Conservation (phyloP, 148 eudicot genomes). For the Camellia granthamiana region DNA sequence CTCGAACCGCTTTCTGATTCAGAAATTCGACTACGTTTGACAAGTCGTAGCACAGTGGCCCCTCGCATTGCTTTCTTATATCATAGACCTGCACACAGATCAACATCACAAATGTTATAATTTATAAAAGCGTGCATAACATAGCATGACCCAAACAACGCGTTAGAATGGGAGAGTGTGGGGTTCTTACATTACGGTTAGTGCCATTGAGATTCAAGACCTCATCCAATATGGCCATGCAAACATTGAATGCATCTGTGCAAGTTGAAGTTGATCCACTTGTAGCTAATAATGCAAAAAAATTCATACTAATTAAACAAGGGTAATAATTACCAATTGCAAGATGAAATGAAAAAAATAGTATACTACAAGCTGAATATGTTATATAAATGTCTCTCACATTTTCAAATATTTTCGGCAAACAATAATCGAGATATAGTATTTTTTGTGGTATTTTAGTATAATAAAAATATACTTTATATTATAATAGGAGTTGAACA, state of each 20-base stretch:
- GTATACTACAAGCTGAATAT: not conserved
- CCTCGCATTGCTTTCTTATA: slow-evolving; percentile 68
- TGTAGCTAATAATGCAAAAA: slow-evolving; percentile 30
- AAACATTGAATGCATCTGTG: slow-evolving; percentile 41
- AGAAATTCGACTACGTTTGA: slow-evolving; percentile 68
- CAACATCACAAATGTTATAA: too few relatives aligned
- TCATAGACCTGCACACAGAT: slow-evolving; percentile 60
- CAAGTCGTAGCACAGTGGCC: slow-evolving; percentile 50
- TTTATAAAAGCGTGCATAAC: not conserved
- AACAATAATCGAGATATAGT: too few relatives aligned
- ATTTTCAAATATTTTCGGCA: too few relatives aligned
- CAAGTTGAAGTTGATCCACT: slow-evolving; percentile 46
- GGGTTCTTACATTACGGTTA: slow-evolving; percentile 44
- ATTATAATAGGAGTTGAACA: too few relatives aligned
- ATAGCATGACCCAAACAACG: not conserved
- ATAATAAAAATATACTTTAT: too few relatives aligned
- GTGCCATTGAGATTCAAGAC: slow-evolving; percentile 44
- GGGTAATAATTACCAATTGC: too few relatives aligned
- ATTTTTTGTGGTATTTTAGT: too few relatives aligned
- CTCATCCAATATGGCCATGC: slow-evolving; percentile 55
- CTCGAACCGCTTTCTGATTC: slow-evolving; percentile 47
- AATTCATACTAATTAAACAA: not conserved
- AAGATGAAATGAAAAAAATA: too few relatives aligned
- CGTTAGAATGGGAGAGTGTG: not conserved
- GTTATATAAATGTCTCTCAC: too few relatives aligned